Evolutionary conservation across 2,329 filamentous ascomycete species (phyloP).

Genomic region (Cyclaneusma minus): DNA sequence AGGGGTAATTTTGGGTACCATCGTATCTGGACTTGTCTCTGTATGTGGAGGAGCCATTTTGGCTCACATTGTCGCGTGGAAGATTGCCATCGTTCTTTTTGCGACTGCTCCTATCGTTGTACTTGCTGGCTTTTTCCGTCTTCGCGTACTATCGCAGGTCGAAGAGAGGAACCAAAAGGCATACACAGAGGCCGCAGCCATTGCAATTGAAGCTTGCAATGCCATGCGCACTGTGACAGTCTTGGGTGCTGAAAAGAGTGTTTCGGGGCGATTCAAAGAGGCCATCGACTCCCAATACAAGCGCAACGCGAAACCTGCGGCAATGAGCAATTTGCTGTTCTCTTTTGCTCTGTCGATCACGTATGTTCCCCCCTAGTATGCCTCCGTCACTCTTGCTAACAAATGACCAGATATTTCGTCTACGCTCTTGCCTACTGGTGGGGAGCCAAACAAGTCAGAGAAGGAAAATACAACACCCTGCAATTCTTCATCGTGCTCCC

Average conservation of each 20-base stretch:
- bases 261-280: slow-evolving; percentile 35
- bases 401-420: slow-evolving; percentile 46
- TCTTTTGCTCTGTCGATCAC: slow-evolving; percentile 30
- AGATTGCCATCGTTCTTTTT: slow-evolving; percentile 58
- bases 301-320: slow-evolving; percentile 33
- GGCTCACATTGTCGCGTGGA: slow-evolving; percentile 60
- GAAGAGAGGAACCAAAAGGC: slow-evolving; percentile 48
- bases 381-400: slow-evolving; percentile 17
- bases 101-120: slow-evolving; percentile 54
- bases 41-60: slow-evolving; percentile 52
- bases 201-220: slow-evolving; percentile 54
- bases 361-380: slow-evolving; percentile 4
- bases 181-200: slow-evolving; percentile 45
- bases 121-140: slow-evolving; percentile 52
- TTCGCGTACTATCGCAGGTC: slow-evolving; percentile 44
- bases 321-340: slow-evolving; percentile 41
- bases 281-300: slow-evolving; percentile 33
- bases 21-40: slow-evolving; percentile 53
- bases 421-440: slow-evolving; percentile 72
- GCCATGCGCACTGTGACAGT: slow-evolving; percentile 47
- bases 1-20: slow-evolving; percentile 53
- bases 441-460: slow-evolving; percentile 55
- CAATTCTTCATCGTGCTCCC: slow-evolving; percentile 65
- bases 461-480: slow-evolving; percentile 44
- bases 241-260: slow-evolving; percentile 35